Percentiles rank a stretch among this genome's conserved stretches.
phyloP scores from a whole-genome alignment of 2,329 filamentous ascomycete genomes.

The Colletotrichum tamarilloi region DNA sequence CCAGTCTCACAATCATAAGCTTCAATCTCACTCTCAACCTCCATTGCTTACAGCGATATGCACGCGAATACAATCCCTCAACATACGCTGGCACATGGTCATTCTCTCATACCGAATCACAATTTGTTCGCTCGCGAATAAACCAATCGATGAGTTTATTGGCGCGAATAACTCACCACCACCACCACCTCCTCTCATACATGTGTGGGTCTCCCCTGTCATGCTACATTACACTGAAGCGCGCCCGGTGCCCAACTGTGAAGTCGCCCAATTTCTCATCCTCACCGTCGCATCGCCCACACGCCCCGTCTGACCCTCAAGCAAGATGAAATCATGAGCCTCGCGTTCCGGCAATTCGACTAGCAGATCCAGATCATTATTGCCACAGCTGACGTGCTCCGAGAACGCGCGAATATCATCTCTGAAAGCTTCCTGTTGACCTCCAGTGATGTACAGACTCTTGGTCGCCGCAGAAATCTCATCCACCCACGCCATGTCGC shows the following conservation, averaged over 20 bases:
- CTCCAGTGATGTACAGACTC: slow-evolving; percentile 46
- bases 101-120: background rate
- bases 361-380: slow-evolving; percentile 41
- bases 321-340: slow-evolving; percentile 47
- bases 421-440: slow-evolving; percentile 45
- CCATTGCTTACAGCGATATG: background rate
- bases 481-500: slow-evolving; percentile 42
- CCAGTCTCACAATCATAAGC: background rate
- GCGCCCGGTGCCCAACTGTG: slow-evolving; percentile 1
- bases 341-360: slow-evolving; percentile 43
- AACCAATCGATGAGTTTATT: background rate
- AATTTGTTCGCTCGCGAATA: background rate
- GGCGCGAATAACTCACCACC: too few species aligned
- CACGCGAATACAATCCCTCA: background rate
- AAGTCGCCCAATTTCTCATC: slow-evolving; percentile 45
- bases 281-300: slow-evolving; percentile 43
- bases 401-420: slow-evolving; percentile 44
- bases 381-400: slow-evolving; percentile 37
- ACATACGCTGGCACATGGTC: too few species aligned
- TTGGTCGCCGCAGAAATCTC: slow-evolving; percentile 38
- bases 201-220: background rate
- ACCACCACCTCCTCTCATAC: background rate
- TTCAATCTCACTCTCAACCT: background rate
- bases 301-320: slow-evolving; percentile 41
- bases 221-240: background rate